Evolutionary conservation across 2,329 filamentous ascomycete species (phyloP), one percentile per base, ranked within the genome.

Genomic region (Colletotrichum phormii): DNA sequence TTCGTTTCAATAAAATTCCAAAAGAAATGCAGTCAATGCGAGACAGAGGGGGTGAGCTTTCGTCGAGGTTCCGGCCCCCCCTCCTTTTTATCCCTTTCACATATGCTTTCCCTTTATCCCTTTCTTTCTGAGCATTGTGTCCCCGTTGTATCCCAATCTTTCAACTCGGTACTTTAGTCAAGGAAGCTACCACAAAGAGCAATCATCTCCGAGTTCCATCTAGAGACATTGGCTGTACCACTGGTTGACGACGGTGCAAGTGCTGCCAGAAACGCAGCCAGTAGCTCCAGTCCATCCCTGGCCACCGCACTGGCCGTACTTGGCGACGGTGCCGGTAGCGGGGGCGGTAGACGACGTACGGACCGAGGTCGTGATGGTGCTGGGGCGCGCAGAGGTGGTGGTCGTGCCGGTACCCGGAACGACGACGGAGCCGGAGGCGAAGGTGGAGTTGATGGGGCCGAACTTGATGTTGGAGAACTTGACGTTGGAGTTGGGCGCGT

Each of bases 381-480:
- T 42, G 49, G 62, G 2, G 62, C 31, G 51, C 9, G 49, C 53
- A 24, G 62, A 55, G 62, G 42, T 37, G 53, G 42, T 55, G 58
- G 37, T 22, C 51, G 57, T 66, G 61, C 55, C 42, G 73, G 64
- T 74, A 66, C 76, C 49, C 15, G 65, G 60, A 37, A 55, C 26
- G 55, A 31, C 49, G 69, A 33, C 24, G 75, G n/a, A 24, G 67
- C 65, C 72, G 68, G 58, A 63, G 64, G 63, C 72, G 75, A 84
- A 89, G 77, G 89, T 91, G 58, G 86, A 88, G 78, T 85, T 85
- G 78, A 91, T 87, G 71, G 88, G 84, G 35, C 81, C 89, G 77
- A 89, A 86, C 82, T 90, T 90, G 75, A 88, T 90, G 84, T 74
- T 74, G 75, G 88, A 90, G 84, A 85, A 91, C 75, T 84, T 79